Conservation (phyloP, 371 early-diverging fungal species). For the Mucor lusitanicus region DNA sequence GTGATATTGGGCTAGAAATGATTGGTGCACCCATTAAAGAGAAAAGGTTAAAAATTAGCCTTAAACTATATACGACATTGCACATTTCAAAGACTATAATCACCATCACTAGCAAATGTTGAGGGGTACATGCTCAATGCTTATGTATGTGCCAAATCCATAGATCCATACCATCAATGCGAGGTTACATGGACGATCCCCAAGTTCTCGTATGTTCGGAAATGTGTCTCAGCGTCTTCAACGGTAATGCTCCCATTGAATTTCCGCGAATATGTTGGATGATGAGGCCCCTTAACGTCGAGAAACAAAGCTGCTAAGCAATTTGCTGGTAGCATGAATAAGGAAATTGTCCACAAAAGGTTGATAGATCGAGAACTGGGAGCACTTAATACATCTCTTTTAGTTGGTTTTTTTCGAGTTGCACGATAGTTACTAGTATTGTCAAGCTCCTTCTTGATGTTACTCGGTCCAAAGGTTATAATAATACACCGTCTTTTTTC, state of each 20-base stretch:
- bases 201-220: too few species aligned
- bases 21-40: neutral
- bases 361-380: neutral
- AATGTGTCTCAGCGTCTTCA: neutral
- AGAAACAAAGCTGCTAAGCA: neutral
- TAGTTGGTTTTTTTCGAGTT: neutral
- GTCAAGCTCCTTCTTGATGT: neutral
- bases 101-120: too few species aligned
- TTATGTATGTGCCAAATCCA: too few species aligned
- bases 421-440: neutral
- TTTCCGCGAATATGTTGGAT: neutral
- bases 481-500: neutral
- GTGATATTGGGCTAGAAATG: neutral
- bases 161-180: neutral
- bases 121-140: neutral
- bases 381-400: neutral
- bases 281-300: neutral
- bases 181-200: neutral
- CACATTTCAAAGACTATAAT: neutral
- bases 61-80: neutral
- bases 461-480: slow-evolving; percentile 1
- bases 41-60: neutral
- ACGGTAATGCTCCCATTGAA: neutral
- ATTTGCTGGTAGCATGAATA: neutral
- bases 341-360: neutral